Base-by-base conservation (phyloP, 805 yeast species). In the Candida morakotiae region DNA sequence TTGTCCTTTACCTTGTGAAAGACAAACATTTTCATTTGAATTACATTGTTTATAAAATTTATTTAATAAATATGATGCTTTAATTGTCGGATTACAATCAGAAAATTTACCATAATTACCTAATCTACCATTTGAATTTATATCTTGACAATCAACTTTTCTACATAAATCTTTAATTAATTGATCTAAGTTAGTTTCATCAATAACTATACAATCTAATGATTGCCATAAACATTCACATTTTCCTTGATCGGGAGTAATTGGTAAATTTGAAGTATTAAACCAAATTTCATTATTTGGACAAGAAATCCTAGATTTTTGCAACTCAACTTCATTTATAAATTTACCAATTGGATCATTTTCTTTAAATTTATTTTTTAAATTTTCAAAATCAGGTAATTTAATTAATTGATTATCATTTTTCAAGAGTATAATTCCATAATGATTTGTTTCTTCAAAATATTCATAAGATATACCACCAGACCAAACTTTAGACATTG, bases 171-270 rank as follows among this genome's bases (percentile, higher is more conserved):
- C 56, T 10, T 44, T 32, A 17, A 65, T 45, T n/a, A 56, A 44
- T 22, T 31, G 43, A 22, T 32, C 37, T 25, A 51, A 53, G 31
- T 58, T 40, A 9, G 39, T 45, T 29, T 48, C 49, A 1, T 67
- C 64, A 15, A 51, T 42, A 20, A 58, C 48, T 28, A 66, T 54
- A 46, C 77, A 72, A 1, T 62, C 46, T 4, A 68, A 46, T 4
- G 67, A 58, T 7, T 67, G 46, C 53, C 66, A 58, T 21, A 70
- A 51, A 44, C 77, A 71, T 41, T 65, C 72, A 50, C 77, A 73
- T 35, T 62, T 54, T 11, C 61, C 64, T 8, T 55, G 43, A 39
- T 67, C 62, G 2, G 79, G 77, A 1, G 64, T 58, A 5, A 51
- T 58, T 0, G 77, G 77, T 22, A 71, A 44, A 18, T 31, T 31